phyloP scores from a whole-genome alignment of 2,329 filamentous ascomycete genomes.

The Nothophaeocryptopus gaeumannii region DNA sequence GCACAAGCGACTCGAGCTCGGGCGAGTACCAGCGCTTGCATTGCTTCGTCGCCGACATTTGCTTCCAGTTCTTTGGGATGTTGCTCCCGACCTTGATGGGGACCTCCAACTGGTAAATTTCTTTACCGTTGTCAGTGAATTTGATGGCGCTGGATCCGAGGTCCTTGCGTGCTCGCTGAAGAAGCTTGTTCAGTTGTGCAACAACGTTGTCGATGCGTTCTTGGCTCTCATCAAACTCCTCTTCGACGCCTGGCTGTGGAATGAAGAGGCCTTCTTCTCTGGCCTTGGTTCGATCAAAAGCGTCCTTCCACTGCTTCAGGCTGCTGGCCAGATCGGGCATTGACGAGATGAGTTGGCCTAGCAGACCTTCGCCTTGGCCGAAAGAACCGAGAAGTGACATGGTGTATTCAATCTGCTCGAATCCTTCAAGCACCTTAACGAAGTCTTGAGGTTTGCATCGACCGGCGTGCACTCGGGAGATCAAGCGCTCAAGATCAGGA shows the following conservation, averaged over 20 bases:
- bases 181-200: slow-evolving; percentile 65
- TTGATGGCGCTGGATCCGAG: slow-evolving; percentile 65
- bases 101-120: slow-evolving; percentile 92
- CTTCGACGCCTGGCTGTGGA: slow-evolving; percentile 81
- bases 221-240: slow-evolving; percentile 84
- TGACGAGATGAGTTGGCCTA: slow-evolving; percentile 74
- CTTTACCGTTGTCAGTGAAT: slow-evolving; percentile 78
- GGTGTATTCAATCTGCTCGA: slow-evolving; percentile 96
- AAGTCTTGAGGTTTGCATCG: slow-evolving; percentile 91
- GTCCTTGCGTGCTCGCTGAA: slow-evolving; percentile 68
- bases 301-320: slow-evolving; percentile 81
- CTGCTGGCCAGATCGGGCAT: slow-evolving; percentile 81
- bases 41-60: slow-evolving; percentile 89
- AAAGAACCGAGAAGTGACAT: slow-evolving; percentile 74
- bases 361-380: slow-evolving; percentile 74
- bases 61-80: slow-evolving; percentile 82
- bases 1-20: slow-evolving; percentile 76
- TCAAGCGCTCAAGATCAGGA: slow-evolving; percentile 88
- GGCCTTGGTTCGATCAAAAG: slow-evolving; percentile 80
- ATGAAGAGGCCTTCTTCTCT: slow-evolving; percentile 78
- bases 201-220: slow-evolving; percentile 74
- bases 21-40: slow-evolving; percentile 94
- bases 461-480: slow-evolving; percentile 89
- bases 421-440: slow-evolving; percentile 87
- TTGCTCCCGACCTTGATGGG: slow-evolving; percentile 73